Conservation (phyloP, 441 rosid genomes). For the Adansonia gregorii region DNA sequence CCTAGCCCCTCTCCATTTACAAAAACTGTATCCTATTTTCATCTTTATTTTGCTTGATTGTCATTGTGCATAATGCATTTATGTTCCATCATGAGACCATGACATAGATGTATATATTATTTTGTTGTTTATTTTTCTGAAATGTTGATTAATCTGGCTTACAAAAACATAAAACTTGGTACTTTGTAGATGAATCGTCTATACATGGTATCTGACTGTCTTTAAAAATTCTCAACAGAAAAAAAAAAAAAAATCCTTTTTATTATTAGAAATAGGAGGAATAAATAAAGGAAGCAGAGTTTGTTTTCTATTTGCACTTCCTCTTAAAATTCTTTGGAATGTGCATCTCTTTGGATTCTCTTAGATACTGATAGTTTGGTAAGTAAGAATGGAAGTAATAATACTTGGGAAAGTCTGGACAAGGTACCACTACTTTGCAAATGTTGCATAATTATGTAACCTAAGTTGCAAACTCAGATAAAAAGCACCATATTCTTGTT, state of each 20-base stretch:
- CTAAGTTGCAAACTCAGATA: not conserved
- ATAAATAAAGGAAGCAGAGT: not conserved
- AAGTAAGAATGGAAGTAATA: not conserved
- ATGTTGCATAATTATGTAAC: not conserved
- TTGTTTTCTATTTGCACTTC: no score
- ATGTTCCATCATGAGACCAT: not conserved
- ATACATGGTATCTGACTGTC: not conserved
- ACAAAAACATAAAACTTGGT: not conserved
- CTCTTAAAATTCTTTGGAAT: not conserved
- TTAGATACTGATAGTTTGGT: not conserved
- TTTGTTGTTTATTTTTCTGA: not conserved
- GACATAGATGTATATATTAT: not conserved
- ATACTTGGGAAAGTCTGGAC: not conserved
- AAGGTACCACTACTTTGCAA: not conserved
- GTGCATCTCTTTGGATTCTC: not conserved
- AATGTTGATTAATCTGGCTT: not conserved
- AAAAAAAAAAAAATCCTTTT: conserved; percentile 6
- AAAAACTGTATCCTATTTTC: not conserved
- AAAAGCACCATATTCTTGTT: not conserved
- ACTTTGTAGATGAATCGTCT: conserved; percentile 11
- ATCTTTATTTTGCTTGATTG: conserved; percentile 19
- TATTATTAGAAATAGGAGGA: not conserved
- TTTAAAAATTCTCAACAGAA: not conserved
- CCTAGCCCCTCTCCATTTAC: not conserved
- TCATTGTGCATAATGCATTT: not conserved